phyloP scores from a whole-genome alignment of 805 yeast species.

The Sugiyamaella smithiae region DNA sequence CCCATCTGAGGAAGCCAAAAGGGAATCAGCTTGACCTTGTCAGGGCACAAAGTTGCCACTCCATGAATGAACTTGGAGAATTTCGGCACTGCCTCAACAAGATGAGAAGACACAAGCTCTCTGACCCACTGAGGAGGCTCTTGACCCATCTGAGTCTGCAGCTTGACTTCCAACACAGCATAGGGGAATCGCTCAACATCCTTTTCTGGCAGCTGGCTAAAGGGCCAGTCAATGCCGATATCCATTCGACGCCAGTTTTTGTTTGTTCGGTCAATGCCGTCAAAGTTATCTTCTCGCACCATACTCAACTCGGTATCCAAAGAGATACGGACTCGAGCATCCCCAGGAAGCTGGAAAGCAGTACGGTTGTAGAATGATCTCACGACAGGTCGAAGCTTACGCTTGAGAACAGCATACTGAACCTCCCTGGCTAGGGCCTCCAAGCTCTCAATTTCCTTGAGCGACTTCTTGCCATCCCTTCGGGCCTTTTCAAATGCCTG shows the following conservation, averaged over 20 bases:
- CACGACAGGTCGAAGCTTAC: constrained; percentile 86
- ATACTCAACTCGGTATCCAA: constrained; percentile 95
- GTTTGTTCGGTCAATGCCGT: constrained; percentile 84
- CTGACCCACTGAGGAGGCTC: constrained; percentile 99
- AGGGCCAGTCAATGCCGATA: constrained; percentile 97
- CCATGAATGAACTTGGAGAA: constrained; percentile 98
- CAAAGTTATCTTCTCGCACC: constrained; percentile 97
- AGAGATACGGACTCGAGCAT: constrained; percentile 97
- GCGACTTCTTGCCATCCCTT: constrained; percentile 84
- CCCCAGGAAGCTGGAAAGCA: constrained; percentile 98
- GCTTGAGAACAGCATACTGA: constrained; percentile 83
- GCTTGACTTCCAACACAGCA: constrained; percentile 94
- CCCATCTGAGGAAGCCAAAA: constrained; percentile 98
- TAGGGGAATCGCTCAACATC: constrained; percentile 95
- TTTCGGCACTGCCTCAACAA: constrained; percentile 97
- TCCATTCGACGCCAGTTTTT: constrained; percentile 98
- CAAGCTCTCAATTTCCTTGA: constrained; percentile 83
- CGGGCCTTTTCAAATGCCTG: constrained; percentile 92
- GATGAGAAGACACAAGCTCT: constrained; percentile 83
- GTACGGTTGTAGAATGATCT: constrained; percentile 97
- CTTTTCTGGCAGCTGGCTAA: constrained; percentile 73
- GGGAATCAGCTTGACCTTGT: constrained; percentile 79
- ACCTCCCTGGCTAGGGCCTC: constrained; percentile 92
- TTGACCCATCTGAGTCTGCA: constrained; percentile 97
- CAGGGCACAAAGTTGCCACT: constrained; percentile 85